These are phyloP conservation scores for Pelargonium australe DNA, from an alignment of 441 rosid genomes.

Conservation along the genomic window DNA sequence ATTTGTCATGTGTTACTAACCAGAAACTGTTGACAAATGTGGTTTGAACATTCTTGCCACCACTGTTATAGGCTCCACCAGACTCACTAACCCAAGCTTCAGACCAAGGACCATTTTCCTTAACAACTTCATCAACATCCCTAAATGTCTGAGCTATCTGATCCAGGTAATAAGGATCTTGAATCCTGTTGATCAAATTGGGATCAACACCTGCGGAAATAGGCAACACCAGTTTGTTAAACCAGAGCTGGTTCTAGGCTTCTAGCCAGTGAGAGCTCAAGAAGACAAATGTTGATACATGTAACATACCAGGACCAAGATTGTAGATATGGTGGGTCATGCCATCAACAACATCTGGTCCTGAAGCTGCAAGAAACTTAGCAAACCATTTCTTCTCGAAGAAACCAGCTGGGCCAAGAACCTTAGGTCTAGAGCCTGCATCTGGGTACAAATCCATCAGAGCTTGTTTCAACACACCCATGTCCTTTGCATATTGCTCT, in stretches of 20 bases:
- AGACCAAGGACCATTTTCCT: constrained; percentile 42
- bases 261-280: not conserved
- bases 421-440: constrained; percentile 31
- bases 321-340: constrained; percentile 61
- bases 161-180: constrained; percentile 44
- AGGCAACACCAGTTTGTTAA: not conserved
- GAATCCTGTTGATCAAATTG: constrained; percentile 36
- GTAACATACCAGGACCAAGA: constrained; percentile 42
- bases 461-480: constrained; percentile 29
- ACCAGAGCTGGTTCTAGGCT: not conserved
- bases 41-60: constrained; percentile 52
- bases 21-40: constrained; percentile 56
- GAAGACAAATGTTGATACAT: not conserved
- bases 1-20: constrained; percentile 18
- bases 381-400: constrained; percentile 50
- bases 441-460: constrained; percentile 35
- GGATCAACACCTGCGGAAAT: constrained; percentile 39
- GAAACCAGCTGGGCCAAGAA: constrained; percentile 57
- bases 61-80: constrained; percentile 69
- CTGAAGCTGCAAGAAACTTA: constrained; percentile 34
- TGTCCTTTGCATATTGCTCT: constrained; percentile 40
- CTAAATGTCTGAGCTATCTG: constrained; percentile 38
- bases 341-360: constrained; percentile 43
- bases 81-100: constrained; percentile 62
- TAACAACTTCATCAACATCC: constrained; percentile 21